Evolutionary conservation across 2,329 filamentous ascomycete species (phyloP).

Genomic region (Xylariaceae sp.): DNA sequence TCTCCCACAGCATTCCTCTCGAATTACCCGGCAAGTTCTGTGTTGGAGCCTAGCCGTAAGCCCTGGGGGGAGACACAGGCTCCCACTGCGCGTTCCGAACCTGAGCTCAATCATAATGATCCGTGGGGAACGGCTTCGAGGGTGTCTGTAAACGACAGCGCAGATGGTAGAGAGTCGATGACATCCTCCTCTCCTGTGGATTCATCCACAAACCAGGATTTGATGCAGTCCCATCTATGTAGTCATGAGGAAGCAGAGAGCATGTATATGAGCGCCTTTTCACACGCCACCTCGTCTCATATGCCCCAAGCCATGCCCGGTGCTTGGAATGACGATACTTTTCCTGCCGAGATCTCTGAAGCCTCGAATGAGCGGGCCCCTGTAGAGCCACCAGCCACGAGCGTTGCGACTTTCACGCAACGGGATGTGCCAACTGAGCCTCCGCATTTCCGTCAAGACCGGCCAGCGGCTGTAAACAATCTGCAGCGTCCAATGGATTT

Average conservation of each 20-base stretch:
- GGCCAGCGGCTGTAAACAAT: too few species aligned
- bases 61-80: constrained; percentile 29
- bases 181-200: constrained; percentile 17
- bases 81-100: constrained; percentile 34
- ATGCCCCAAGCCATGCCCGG: constrained; percentile 42
- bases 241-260: constrained; percentile 78
- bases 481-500: too few species aligned
- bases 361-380: constrained; percentile 9
- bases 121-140: constrained; percentile 19
- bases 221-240: constrained; percentile 63
- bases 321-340: constrained; percentile 42
- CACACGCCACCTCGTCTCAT: constrained; percentile 35
- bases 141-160: constrained; percentile 8
- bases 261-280: constrained; percentile 77
- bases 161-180: constrained; percentile 5
- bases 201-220: constrained; percentile 36
- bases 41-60: constrained; percentile 25
- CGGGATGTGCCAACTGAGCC: too few species aligned
- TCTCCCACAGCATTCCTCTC: constrained; percentile 22
- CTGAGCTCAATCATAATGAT: constrained; percentile 26
- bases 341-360: constrained; percentile 19
- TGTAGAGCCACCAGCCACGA: constrained; percentile 4
- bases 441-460: too few species aligned
- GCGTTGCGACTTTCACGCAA: too few species aligned
- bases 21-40: constrained; percentile 30